Conservation (phyloP, 2,329 filamentous ascomycete species). For the Immersiporthe knoxdaviesiana region DNA sequence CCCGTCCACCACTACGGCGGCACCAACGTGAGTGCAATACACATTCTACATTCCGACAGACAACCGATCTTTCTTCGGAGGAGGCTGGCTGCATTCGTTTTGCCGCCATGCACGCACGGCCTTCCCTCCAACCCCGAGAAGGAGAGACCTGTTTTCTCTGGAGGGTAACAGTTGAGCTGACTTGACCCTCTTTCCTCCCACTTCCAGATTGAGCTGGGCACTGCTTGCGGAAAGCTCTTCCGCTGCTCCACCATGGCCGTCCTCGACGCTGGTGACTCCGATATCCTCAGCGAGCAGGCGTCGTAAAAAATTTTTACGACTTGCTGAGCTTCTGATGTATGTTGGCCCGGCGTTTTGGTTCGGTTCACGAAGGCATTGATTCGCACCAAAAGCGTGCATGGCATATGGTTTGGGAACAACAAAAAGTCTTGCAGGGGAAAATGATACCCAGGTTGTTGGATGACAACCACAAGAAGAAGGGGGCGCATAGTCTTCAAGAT, state of each 20-base stretch:
- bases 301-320: conserved; percentile 49
- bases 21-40: conserved; percentile 85
- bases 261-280: conserved; percentile 96
- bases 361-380: conserved; percentile 23
- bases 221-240: conserved; percentile 98
- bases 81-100: conserved; percentile 5
- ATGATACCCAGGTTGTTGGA: conserved; percentile 30
- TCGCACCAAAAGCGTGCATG: conserved; percentile 14
- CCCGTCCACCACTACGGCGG: conserved; percentile 97
- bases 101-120: conserved; percentile 28
- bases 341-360: conserved; percentile 27
- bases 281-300: conserved; percentile 84
- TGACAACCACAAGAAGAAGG: conserved; percentile 19
- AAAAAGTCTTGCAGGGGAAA: conserved; percentile 21
- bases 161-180: conserved; percentile 75
- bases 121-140: conserved; percentile 74
- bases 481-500: conserved; percentile 16
- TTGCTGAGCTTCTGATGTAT: neutral
- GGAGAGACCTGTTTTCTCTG: conserved; percentile 78
- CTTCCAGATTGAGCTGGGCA: conserved; percentile 92
- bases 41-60: conserved; percentile 13
- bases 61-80: conserved; percentile 27
- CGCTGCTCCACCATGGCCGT: conserved; percentile 96
- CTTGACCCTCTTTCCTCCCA: conserved; percentile 41
- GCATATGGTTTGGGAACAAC: conserved; percentile 25